Evolutionary conservation across 116 monocot species (phyloP).

Genomic region (Dioscorea cayenensis): DNA sequence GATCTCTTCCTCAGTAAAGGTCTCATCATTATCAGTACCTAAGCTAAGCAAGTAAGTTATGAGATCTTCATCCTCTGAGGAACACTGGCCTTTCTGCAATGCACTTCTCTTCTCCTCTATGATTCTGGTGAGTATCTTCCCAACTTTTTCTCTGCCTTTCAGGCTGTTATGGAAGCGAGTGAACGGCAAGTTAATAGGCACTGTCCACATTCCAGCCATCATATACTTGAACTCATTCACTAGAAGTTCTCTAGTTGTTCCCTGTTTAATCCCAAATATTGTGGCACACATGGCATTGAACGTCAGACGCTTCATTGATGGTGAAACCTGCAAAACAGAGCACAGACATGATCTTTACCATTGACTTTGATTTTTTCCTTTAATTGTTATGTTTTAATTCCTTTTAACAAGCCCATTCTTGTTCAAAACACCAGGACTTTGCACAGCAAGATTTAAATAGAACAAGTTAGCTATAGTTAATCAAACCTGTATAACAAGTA

Average conservation of each 20-base stretch:
- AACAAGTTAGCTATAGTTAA: no score
- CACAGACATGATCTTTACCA: not conserved
- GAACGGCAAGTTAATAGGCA: constrained; percentile 40
- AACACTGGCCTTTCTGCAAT: constrained; percentile 6
- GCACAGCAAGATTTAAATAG: no score
- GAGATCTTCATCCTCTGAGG: constrained; percentile 10
- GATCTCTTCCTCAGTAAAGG: constrained; percentile 29
- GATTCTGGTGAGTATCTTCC: constrained; percentile 5
- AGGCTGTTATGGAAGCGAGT: constrained; percentile 24
- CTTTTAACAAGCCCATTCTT: no score
- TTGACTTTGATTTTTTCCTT: no score
- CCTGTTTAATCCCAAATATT: constrained; percentile 23
- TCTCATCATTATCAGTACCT: not conserved
- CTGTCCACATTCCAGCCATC: constrained; percentile 27
- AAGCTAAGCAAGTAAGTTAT: constrained; percentile 18
- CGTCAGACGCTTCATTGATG: constrained; percentile 26
- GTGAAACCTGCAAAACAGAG: constrained; percentile 22
- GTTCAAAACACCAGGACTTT: no score
- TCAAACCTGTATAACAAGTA: no score
- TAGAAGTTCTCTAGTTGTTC: constrained; percentile 6
- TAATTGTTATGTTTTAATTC: no score
- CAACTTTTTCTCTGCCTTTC: constrained; percentile 13
- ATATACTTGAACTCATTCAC: constrained; percentile 8
- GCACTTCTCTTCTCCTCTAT: constrained; percentile 9
- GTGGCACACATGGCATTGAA: constrained; percentile 36